A percentile compares a stretch with the other conserved stretches of the same genome.
Evolutionary conservation across 176 grass and related monocot species (phyloP).

Genomic region (Poa pratensis): DNA sequence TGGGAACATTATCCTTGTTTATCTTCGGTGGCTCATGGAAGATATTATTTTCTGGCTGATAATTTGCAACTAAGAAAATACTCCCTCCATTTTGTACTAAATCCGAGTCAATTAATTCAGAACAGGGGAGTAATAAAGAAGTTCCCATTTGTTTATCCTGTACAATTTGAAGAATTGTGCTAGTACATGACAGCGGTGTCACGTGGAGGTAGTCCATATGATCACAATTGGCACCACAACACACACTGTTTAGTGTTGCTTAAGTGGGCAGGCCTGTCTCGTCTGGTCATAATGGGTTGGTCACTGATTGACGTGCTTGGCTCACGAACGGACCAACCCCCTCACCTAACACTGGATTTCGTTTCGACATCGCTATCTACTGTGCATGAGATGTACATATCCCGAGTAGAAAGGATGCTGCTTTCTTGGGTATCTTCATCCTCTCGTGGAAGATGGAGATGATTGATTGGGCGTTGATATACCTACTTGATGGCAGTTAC

Average conservation of each 20-base stretch:
- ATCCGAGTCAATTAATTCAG: too few relatives aligned
- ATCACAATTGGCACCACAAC: not conserved
- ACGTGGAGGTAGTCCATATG: not conserved
- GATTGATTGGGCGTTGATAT: not conserved
- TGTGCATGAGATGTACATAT: not conserved
- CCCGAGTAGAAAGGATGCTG: not conserved
- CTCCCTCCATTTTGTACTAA: too few relatives aligned
- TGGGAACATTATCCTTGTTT: too few relatives aligned
- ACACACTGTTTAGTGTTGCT: not conserved
- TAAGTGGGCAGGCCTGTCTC: not conserved
- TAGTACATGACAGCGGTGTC: not conserved
- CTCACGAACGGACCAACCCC: conserved; percentile 1
- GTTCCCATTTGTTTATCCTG: too few relatives aligned
- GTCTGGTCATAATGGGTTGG: not conserved
- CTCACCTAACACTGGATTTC: conserved; percentile 5
- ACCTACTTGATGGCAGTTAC: not conserved
- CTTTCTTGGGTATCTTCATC: not conserved
- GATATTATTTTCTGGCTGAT: too few relatives aligned
- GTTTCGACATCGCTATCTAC: not conserved
- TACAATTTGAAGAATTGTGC: too few relatives aligned
- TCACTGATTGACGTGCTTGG: not conserved
- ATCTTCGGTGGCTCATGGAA: too few relatives aligned
- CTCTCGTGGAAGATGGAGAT: not conserved
- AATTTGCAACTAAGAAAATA: too few relatives aligned
- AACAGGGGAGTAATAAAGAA: too few relatives aligned